phyloP scores from a whole-genome alignment of 2,329 filamentous ascomycete species.

The Plectosphaerella sp. region DNA sequence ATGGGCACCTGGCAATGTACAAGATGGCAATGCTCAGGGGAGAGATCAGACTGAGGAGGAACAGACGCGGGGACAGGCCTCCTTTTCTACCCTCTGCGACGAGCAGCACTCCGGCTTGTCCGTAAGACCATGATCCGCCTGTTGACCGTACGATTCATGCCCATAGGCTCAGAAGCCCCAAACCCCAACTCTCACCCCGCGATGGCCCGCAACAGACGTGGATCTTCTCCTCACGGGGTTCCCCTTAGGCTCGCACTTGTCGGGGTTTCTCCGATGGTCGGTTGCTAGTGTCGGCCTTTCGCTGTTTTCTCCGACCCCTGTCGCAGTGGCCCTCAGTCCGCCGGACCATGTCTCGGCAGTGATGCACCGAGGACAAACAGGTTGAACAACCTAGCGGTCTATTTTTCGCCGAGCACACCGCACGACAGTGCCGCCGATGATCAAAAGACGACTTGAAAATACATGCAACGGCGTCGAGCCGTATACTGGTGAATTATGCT shows the following conservation, averaged over 20 bases:
- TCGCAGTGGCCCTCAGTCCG: too few relatives aligned
- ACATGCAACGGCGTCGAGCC: too few relatives aligned
- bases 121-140: not conserved
- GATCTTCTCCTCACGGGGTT: not conserved
- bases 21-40: too few relatives aligned
- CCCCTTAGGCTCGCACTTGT: not conserved
- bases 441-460: not conserved
- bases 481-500: too few relatives aligned
- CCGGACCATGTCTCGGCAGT: too few relatives aligned
- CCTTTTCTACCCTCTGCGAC: not conserved
- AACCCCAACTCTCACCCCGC: not conserved
- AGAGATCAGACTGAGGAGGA: not conserved
- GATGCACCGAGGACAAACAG: too few relatives aligned
- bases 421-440: too few relatives aligned
- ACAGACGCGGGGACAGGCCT: not conserved
- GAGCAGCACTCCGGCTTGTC: too few relatives aligned
- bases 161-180: not conserved
- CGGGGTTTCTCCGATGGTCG: not conserved
- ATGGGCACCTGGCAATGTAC: not conserved
- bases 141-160: not conserved
- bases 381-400: too few relatives aligned
- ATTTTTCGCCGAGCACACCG: not conserved
- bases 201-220: not conserved
- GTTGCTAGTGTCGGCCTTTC: not conserved
- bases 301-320: not conserved